Evolutionary conservation across 768 basidiomycete genomes (phyloP), one percentile per base, ranked within the genome.

Genomic region (Trametes maxima): DNA sequence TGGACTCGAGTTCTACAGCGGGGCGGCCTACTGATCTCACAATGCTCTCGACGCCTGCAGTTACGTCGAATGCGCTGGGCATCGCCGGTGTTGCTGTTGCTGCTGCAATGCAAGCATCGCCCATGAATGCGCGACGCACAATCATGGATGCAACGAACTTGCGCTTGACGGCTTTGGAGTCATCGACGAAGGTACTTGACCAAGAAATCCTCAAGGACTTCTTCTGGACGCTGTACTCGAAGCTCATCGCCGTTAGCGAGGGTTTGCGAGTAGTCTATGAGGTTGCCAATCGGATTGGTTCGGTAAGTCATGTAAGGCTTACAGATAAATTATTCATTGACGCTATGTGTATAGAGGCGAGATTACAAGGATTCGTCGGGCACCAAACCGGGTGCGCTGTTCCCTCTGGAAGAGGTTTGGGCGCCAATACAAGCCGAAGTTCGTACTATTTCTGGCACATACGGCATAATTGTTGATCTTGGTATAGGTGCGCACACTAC

Each of bases 191-290:
- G 63, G 82, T 85, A 35, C 78, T 81, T 17, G 92, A 97, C 67
- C 91, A 93, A 61, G 94, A 96, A 69, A 89, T 90, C 14, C 73
- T 99, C 55, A 82, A 79, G 61, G 97, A 98, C 73, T 80, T 99
- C 37, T 98, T 98, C 74, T 98, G 96, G 96, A 97, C 96, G 2
- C 71, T 96, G 16, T 99, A 94, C 72, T 97, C 94, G 16, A 98
- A 99, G 74, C 70, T 99, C 48, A 89, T 95, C 69, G 97, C 97
- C 33, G 91, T 98, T 19, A 82, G 90, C 14, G 95, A 99, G 72
- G 93, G 95, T 11, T 78, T 97, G 63, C 80, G 95, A 54, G 88
- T 97, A 4, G 83, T 95, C 3, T 94, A 88, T 63, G 97, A 99
- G 72, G 90, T 98, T 6, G 83, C 92, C 1, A 90, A 89, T 66